Percentiles rank a stretch among this genome's conserved stretches.
Evolutionary conservation across 805 yeast genomes (phyloP).

Genomic region (Saccharomycopsis sp.): DNA sequence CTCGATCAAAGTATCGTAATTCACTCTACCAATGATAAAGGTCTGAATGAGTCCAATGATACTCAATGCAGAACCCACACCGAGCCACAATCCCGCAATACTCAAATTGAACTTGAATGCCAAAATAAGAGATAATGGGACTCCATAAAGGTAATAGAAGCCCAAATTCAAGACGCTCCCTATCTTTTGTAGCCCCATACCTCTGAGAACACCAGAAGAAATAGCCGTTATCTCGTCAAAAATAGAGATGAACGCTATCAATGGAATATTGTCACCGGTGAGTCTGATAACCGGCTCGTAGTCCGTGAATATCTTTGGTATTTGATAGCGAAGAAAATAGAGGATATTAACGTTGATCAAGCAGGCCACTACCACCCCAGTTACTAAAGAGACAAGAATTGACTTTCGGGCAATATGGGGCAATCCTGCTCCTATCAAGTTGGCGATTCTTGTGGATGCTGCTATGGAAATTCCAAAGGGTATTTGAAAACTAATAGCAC

Average conservation of each 20-base stretch:
- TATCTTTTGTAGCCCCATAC: conserved; percentile 67
- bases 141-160: conserved; percentile 64
- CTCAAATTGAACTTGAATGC: conserved; percentile 43
- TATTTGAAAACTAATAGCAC: conserved; percentile 44
- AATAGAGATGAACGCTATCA: conserved; percentile 58
- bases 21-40: conserved; percentile 1
- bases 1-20: conserved; percentile 11
- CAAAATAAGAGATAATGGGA: conserved; percentile 59
- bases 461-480: conserved; percentile 57
- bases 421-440: conserved; percentile 40
- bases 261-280: conserved; percentile 53
- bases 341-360: conserved; percentile 41
- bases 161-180: conserved; percentile 66
- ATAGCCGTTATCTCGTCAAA: conserved; percentile 67
- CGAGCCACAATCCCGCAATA: conserved; percentile 67
- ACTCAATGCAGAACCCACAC: conserved; percentile 46
- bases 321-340: conserved; percentile 37
- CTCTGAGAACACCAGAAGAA: conserved; percentile 66
- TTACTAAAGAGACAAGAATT: conserved; percentile 33
- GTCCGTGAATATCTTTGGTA: conserved; percentile 53
- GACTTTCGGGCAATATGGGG: conserved; percentile 31
- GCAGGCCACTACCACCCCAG: conserved; percentile 30
- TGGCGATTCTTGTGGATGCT: conserved; percentile 49
- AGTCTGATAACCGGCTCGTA: conserved; percentile 50
- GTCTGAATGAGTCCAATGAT: conserved; percentile 11